Percentiles rank a stretch among this genome's conserved stretches.
Evolutionary conservation across 192 early-diverging fungal species (phyloP).

Genomic region (Coemansia brasiliensis): DNA sequence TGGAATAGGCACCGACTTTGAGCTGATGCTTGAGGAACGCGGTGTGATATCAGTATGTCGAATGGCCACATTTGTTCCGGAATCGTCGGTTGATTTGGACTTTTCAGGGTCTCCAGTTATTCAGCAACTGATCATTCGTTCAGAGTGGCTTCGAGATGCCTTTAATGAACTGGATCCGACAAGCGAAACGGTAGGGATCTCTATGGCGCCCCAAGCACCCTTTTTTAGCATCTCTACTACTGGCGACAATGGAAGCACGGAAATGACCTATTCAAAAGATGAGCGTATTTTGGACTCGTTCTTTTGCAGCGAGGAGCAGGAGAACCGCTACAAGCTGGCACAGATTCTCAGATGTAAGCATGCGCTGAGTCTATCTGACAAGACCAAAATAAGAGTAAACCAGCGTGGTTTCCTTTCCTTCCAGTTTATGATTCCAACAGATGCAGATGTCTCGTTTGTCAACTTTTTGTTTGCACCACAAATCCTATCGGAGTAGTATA

Average conservation of each 20-base stretch:
- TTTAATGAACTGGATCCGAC: slow-evolving; percentile 61
- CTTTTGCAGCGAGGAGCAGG: slow-evolving; percentile 48
- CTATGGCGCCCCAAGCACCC: slow-evolving; percentile 46
- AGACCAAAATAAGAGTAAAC: slow-evolving; percentile 57
- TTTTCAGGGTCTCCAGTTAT: slow-evolving; percentile 37
- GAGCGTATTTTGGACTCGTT: slow-evolving; percentile 58
- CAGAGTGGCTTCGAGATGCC: slow-evolving; percentile 58
- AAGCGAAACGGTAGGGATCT: slow-evolving; percentile 50
- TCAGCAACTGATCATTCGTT: slow-evolving; percentile 59
- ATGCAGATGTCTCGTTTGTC: slow-evolving; percentile 52
- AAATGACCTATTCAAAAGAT: slow-evolving; percentile 61
- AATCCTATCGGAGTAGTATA: slow-evolving; percentile 22
- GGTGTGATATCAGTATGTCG: slow-evolving; percentile 58
- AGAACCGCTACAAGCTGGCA: slow-evolving; percentile 48
- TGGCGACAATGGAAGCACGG: slow-evolving; percentile 52
- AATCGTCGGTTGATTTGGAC: slow-evolving; percentile 41
- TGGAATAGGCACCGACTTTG: slow-evolving; percentile 41
- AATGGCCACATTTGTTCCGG: slow-evolving; percentile 54
- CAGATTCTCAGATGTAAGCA: slow-evolving; percentile 50
- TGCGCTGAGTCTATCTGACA: slow-evolving; percentile 57
- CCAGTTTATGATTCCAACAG: slow-evolving; percentile 58
- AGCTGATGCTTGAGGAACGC: slow-evolving; percentile 58
- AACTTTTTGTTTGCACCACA: slow-evolving; percentile 49
- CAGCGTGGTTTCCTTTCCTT: slow-evolving; percentile 57
- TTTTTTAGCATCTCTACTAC: slow-evolving; percentile 56